These are phyloP conservation scores for Sindora glabra DNA, from an alignment of 306 rosid species.

Conservation along the genomic window DNA sequence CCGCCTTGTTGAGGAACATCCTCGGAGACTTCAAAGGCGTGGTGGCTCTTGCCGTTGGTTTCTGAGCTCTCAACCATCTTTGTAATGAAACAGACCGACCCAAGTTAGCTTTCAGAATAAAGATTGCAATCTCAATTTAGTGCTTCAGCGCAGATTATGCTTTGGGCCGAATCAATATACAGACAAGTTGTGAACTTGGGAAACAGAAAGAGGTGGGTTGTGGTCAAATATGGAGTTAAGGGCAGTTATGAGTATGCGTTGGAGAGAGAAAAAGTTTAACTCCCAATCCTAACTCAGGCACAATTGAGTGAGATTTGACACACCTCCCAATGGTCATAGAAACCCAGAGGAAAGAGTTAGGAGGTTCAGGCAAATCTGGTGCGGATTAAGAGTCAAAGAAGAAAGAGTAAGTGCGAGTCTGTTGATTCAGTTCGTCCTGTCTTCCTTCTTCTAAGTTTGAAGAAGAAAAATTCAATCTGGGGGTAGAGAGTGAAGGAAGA, in stretches of 20 bases:
- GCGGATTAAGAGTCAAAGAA: neutral
- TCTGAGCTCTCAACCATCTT: constrained; percentile 53
- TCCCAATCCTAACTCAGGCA: neutral
- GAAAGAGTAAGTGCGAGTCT: neutral
- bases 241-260: neutral
- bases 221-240: neutral
- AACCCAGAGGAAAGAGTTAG: neutral
- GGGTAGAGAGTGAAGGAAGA: neutral
- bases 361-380: constrained; percentile 12
- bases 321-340: neutral
- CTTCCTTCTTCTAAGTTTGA: neutral
- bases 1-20: constrained; percentile 35
- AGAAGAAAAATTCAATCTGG: neutral
- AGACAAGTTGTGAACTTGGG: neutral
- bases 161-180: neutral
- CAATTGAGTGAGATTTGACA: neutral
- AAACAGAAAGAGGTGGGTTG: neutral
- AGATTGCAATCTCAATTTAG: neutral
- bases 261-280: neutral
- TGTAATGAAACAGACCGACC: neutral
- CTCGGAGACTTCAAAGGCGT: constrained; percentile 41
- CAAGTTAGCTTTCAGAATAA: neutral
- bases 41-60: constrained; percentile 29
- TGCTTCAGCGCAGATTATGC: too few species aligned
- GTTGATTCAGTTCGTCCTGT: too few species aligned